A percentile compares a stretch with the other conserved stretches of the same genome.
These are phyloP conservation scores for Aeschynomene evenia DNA, from an alignment of 306 rosid genomes.

Conservation along the genomic window DNA sequence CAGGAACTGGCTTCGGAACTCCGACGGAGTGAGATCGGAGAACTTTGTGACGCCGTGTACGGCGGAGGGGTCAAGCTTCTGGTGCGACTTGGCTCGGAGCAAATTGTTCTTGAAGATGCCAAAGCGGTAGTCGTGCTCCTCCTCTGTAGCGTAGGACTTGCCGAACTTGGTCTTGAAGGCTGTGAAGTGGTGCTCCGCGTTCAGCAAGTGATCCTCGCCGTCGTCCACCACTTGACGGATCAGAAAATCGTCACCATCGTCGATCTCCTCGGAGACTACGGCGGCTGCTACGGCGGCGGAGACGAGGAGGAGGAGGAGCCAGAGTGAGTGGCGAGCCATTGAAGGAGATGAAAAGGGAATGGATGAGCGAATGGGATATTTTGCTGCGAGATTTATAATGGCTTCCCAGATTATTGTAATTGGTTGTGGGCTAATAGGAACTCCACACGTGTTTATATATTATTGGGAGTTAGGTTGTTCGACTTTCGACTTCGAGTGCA, in stretches of 20 bases:
- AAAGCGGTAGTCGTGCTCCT: conserved; percentile 72
- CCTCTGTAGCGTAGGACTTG: conserved; percentile 48
- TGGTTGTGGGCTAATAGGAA: not conserved
- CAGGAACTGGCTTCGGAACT: conserved; percentile 60
- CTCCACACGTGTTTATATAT: conserved; percentile 4
- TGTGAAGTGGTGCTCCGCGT: conserved; percentile 67
- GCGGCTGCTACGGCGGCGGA: conserved; percentile 32
- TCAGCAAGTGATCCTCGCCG: conserved; percentile 46
- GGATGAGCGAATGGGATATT: not conserved
- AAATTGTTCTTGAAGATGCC: conserved; percentile 61
- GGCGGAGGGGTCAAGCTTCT: conserved; percentile 71
- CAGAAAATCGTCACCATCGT: conserved; percentile 37
- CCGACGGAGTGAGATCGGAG: conserved; percentile 76
- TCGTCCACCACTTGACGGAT: conserved; percentile 65
- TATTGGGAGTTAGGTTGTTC: not conserved
- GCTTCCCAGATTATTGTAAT: conserved; percentile 4
- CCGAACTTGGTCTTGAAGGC: conserved; percentile 62
- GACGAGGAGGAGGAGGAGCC: conserved; percentile 21
- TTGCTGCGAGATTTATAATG: not conserved
- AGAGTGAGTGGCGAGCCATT: conserved; percentile 35
- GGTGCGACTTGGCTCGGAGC: conserved; percentile 61
- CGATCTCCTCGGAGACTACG: not conserved
- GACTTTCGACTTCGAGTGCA: not conserved
- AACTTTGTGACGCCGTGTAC: conserved; percentile 76
- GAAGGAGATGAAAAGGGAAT: not conserved